Evolutionary conservation across 108 stramenopile species (phyloP).

Genomic region (Aurantiochytrium sp.): DNA sequence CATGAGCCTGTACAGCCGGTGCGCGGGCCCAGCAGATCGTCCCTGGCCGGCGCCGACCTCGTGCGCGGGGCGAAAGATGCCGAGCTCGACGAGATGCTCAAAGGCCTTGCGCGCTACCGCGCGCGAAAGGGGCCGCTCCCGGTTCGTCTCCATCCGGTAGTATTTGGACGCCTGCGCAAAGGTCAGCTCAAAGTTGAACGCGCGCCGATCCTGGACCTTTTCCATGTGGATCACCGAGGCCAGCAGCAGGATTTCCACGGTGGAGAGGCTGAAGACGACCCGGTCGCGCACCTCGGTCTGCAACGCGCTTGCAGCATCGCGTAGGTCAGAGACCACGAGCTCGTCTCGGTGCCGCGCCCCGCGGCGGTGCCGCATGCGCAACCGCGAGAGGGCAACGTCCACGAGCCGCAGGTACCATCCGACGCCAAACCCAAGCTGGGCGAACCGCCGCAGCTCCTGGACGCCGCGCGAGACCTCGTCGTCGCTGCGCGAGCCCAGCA

Average conservation of each 20-base stretch:
- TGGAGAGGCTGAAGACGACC: neutral
- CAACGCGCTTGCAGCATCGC: neutral
- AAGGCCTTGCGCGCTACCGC: neutral
- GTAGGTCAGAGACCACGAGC: neutral
- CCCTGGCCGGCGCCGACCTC: neutral
- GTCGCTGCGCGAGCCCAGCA: neutral
- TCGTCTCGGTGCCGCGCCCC: neutral
- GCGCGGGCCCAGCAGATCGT: neutral
- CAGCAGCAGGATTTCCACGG: neutral
- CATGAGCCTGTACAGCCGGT: neutral
- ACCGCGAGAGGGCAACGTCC: neutral
- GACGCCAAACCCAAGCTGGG: neutral
- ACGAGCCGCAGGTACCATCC: neutral
- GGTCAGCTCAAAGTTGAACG: slow-evolving; percentile 9
- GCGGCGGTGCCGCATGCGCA: neutral
- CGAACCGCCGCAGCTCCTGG: neutral
- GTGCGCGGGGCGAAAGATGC: neutral
- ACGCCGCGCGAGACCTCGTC: neutral
- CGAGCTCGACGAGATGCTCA: slow-evolving; percentile 26
- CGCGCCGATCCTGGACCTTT: neutral
- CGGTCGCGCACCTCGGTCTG: neutral
- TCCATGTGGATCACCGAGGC: neutral
- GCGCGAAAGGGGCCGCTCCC: neutral
- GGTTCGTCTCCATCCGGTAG: neutral
- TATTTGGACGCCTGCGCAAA: neutral